Evolutionary conservation across 2,329 filamentous ascomycete species (phyloP).

Genomic region (Tolypocladium endophyticum): DNA sequence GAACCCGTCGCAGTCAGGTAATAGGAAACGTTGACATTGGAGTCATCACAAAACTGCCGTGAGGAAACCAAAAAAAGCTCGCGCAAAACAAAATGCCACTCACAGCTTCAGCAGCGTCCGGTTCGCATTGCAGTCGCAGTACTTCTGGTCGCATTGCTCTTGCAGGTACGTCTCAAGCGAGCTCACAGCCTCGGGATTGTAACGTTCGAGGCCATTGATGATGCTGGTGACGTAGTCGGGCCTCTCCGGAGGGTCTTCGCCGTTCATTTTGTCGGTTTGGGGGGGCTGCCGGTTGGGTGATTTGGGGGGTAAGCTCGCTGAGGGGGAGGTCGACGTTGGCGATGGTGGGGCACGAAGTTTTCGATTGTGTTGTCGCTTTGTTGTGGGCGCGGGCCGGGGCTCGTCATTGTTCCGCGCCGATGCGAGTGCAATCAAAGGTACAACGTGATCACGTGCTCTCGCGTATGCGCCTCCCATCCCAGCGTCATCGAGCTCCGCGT

Average conservation of each 20-base stretch:
- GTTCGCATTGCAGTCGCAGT: conserved; percentile 94
- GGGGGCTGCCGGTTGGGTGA: conserved; percentile 7
- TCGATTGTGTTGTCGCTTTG: conserved; percentile 30
- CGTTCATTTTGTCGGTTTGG: conserved; percentile 42
- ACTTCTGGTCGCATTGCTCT: conserved; percentile 90
- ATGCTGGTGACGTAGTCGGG: conserved; percentile 88
- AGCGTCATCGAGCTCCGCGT: conserved; percentile 18
- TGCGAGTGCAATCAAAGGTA: neutral
- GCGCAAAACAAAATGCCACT: conserved; percentile 32
- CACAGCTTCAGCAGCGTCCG: conserved; percentile 93
- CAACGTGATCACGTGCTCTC: conserved; percentile 19
- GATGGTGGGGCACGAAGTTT: conserved; percentile 34
- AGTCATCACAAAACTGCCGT: conserved; percentile 54
- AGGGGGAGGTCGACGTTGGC: conserved; percentile 17
- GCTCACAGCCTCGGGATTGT: conserved; percentile 93
- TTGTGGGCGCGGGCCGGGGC: conserved; percentile 22
- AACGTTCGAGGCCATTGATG: conserved; percentile 93
- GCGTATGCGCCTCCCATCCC: conserved; percentile 9
- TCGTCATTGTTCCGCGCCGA: conserved; percentile 11
- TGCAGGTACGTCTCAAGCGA: conserved; percentile 90
- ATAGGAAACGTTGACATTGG: conserved; percentile 89
- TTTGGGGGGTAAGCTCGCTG: conserved; percentile 9
- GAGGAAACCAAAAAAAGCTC: conserved; percentile 5
- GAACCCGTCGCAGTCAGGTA: conserved; percentile 65
- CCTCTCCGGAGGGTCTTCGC: conserved; percentile 83